Base-by-base conservation (phyloP, 83 land plant species). In the Diphasiastrum complanatum region DNA sequence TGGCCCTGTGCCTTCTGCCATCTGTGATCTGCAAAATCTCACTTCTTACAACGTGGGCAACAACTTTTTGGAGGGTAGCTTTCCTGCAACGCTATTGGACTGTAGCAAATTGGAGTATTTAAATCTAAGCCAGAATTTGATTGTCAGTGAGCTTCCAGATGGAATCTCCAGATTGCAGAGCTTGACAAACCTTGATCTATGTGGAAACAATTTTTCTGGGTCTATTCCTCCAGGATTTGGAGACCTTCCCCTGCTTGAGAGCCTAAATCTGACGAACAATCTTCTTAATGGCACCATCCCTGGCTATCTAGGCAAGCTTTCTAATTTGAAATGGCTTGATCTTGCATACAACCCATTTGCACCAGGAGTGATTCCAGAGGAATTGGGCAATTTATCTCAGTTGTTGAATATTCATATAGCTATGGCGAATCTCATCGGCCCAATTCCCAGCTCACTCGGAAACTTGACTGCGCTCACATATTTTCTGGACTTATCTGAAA, bases 381-480 rank as follows among this genome's bases (percentile, higher is more conserved):
- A 5, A 3, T 29, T 58, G 4, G 61, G 61, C 2, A 23, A 35
- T 11, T 4, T 31, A 3, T 3, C 61, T 16, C 14, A 3, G n/a
- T 5, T 58, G 45, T 3, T 33, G 61, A 34, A 58, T 18, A 31
- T 85, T 2, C 78, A 76, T 79, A 64, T 75, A 28, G 33, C 79
- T 12, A 35, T 37, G 2, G 73, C 78, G 49, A 64, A 66, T 24
- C 63, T 82, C 19, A 58, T 49, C 11, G 86, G 86, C 0, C 4
- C 1, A 31, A 82, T 85, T 37, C 90, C 90, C 2, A 65, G 63
- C 19, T 47, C 67, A 16, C 32, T 81, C 14, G 81, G 79, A 29
- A 33, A 65, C 0, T 75, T 87, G 43, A 14, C 19, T 37, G 38
- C 27, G 28, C 78, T 87, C 43, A 67, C 43, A 22, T 60, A 78